These are phyloP conservation scores for Ulmus americana DNA, from an alignment of 331 rosid genomes.

Conservation along the genomic window DNA sequence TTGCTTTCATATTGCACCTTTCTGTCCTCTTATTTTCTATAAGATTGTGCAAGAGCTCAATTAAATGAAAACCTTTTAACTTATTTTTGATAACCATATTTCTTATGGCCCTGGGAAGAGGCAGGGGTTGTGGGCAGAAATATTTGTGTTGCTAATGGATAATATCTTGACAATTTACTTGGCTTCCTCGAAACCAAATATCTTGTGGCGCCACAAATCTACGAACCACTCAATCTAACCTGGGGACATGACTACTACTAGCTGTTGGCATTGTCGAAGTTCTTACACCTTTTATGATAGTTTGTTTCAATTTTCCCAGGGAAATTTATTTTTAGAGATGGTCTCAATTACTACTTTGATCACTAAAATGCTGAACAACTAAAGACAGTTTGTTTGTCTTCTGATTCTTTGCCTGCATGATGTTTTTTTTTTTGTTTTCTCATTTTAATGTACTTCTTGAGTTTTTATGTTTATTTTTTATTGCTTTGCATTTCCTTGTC, in stretches of 20 bases:
- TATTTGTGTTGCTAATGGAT: too few relatives aligned
- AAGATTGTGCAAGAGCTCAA: too few relatives aligned
- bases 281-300: neutral
- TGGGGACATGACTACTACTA: neutral
- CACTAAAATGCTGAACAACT: neutral
- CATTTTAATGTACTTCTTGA: neutral
- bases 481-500: constrained; percentile 8
- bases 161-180: too few relatives aligned
- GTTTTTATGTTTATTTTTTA: too few relatives aligned
- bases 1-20: too few relatives aligned
- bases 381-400: neutral
- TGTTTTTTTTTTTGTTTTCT: neutral
- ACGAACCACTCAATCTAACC: neutral
- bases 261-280: neutral
- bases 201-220: neutral
- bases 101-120: too few relatives aligned
- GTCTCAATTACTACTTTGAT: neutral
- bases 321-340: constrained; percentile 2
- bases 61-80: too few relatives aligned
- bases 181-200: too few relatives aligned
- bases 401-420: constrained; percentile 4
- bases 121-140: too few relatives aligned
- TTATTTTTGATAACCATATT: too few relatives aligned
- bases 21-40: too few relatives aligned
- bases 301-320: neutral